Base-by-base conservation (phyloP, 148 eudicot genomes). In the Rhododendron griersonianum region DNA sequence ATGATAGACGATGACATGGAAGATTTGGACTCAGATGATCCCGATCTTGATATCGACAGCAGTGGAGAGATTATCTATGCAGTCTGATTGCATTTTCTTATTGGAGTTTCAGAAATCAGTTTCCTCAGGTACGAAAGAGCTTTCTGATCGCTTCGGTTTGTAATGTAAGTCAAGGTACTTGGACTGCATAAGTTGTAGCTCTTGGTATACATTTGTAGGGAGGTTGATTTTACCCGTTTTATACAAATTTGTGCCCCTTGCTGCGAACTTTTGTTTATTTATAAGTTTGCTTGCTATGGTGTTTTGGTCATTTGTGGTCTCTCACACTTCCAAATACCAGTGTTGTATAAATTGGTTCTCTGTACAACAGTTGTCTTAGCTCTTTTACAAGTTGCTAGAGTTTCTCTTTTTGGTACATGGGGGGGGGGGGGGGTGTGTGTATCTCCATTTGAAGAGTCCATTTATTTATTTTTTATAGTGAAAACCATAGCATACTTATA, bases 61-160 rank as follows among this genome's bases (percentile, higher is more conserved):
- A 95, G 98, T 61, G 98, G 98, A 30, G 98, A 95, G 90, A 88
- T 94, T 13, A 93, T 95, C 69, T 95, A 91, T 84, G 98, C 98
- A 37, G 90, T 95, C 89, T 94, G 94, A 92, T 80, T 57, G 78
- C 71, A 30, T 4, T 57, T 11, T 39, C 47, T n/a, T n/a, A n/a
- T n/a, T n/a, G n/a, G n/a, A n/a, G n/a, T n/a, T n/a, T n/a, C n/a
- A n/a, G n/a, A n/a, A n/a, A n/a, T n/a, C n/a, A n/a, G n/a, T n/a
- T n/a, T n/a, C n/a, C n/a, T n/a, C n/a, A n/a, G n/a, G n/a, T n/a
- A n/a, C n/a, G n/a, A n/a, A n/a, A n/a, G n/a, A n/a, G n/a, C n/a
- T n/a, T n/a, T n/a, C n/a, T n/a, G n/a, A n/a, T n/a, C n/a, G n/a
- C n/a, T n/a, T n/a, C n/a, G n/a, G n/a, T n/a, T n/a, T n/a, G n/a